phyloP scores from a whole-genome alignment of 2,329 filamentous ascomycete genomes.

The Apiospora sp. region DNA sequence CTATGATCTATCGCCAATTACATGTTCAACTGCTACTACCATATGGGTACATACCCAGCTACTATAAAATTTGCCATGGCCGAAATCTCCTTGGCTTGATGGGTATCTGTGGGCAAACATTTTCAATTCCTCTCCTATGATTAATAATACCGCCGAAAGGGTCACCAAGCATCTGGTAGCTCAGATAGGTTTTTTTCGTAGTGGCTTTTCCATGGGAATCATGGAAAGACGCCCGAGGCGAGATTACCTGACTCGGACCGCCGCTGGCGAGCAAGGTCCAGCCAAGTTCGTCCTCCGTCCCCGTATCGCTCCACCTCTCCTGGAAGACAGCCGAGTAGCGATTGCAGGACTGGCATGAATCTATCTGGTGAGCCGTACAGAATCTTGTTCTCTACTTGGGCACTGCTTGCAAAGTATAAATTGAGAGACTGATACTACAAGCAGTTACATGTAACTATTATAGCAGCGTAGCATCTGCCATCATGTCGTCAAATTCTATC shows the following conservation, averaged over 20 bases:
- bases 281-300: neutral
- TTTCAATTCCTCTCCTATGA: neutral
- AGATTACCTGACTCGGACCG: slow-evolving; percentile 18
- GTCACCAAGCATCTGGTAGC: neutral
- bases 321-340: neutral
- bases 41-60: too few species aligned
- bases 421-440: neutral
- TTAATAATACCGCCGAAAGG: slow-evolving; percentile 4
- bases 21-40: neutral
- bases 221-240: slow-evolving; percentile 14
- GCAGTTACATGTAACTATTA: neutral
- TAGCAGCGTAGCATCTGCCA: slow-evolving; percentile 13
- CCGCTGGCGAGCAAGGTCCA: neutral
- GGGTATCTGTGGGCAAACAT: neutral
- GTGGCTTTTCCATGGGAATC: neutral
- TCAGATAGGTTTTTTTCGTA: neutral
- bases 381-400: neutral
- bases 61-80: slow-evolving; percentile 6
- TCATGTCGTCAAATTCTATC: slow-evolving; percentile 14
- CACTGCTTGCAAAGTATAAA: neutral
- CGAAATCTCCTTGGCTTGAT: neutral
- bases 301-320: slow-evolving; percentile 5
- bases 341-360: neutral
- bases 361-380: neutral
- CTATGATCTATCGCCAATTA: neutral